These are phyloP conservation scores for Aaosphaeria pasadenensis DNA, from an alignment of 2,329 filamentous ascomycete genomes.

Conservation along the genomic window DNA sequence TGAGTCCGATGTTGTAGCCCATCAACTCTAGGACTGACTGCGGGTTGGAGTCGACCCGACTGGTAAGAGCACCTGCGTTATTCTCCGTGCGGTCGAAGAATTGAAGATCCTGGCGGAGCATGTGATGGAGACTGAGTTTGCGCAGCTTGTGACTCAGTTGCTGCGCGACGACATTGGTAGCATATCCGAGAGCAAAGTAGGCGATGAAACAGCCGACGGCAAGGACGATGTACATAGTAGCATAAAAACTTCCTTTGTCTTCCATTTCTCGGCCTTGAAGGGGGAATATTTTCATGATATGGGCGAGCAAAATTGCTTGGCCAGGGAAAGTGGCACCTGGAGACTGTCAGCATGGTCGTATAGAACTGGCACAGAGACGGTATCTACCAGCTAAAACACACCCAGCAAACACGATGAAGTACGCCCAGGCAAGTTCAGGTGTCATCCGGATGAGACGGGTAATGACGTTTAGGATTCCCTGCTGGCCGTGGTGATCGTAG, in stretches of 20 bases:
- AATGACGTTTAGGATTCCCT: neutral
- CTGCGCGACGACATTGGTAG: neutral
- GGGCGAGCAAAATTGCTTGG: neutral
- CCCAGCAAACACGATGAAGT: no score
- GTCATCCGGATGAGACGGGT: neutral
- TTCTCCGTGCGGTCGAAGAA: conserved; percentile 93
- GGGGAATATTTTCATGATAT: neutral
- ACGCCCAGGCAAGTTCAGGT: neutral
- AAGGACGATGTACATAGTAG: neutral
- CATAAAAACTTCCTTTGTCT: neutral
- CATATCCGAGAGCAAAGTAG: neutral
- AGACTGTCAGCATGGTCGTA: no score
- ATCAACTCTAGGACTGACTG: conserved; percentile 86
- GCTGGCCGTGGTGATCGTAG: neutral
- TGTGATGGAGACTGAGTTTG: conserved; percentile 69
- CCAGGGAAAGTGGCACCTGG: neutral
- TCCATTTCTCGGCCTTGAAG: neutral
- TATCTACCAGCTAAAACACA: no score
- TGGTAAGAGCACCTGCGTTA: conserved; percentile 79
- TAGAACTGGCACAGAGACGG: no score
- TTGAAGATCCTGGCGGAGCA: conserved; percentile 87
- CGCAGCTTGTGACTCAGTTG: conserved; percentile 6
- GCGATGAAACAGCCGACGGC: neutral
- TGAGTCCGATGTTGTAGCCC: conserved; percentile 71
- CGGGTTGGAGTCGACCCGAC: conserved; percentile 63